Base-by-base conservation (phyloP, 2,329 filamentous ascomycete species). In the Orbilia ellipsospora region DNA sequence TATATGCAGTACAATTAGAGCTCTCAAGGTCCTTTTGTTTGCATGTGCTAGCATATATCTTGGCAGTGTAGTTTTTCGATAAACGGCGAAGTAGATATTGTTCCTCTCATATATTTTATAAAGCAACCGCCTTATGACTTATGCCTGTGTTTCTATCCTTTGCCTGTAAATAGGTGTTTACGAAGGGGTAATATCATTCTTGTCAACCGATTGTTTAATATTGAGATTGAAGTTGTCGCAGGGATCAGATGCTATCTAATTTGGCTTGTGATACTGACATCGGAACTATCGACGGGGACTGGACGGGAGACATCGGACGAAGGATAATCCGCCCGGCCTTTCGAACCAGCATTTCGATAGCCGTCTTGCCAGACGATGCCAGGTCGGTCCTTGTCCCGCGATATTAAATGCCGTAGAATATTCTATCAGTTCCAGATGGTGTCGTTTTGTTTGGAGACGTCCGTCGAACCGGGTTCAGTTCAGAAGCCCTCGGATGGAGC, bases 1-100 rank as follows among this genome's bases (percentile, higher is more conserved):
- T 99, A 99, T 85, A 95, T 95, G 88, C 95, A 98, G 85, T 99
- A 99, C 88, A 99, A 99, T 50, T 77, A 67, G 31, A 60, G 31
- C 28, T 44, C 28, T 52, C 7, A 20, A 31, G 44, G 44, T 31
- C 68, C 42, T 45, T 56, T 64, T 20, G 36, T 65, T 61, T 63
- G 36, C 60, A 56, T 60, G 26, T 67, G 63, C 45, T 36, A 28
- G 20, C 20, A 52, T 28, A 28, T 36, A 20, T 40, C 36, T 15
- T n/a, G 15, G 13, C 4, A 10, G 44, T 48, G 13, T 12, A n/a
- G 16, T 36, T 55, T 55, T 6, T 16, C 26, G 15, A 51, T 59
- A 26, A 7, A 51, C 28, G 18, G 52, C 26, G 20, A 16, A 50
- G 52, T 69, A 42, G 55, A 59, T 59, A 56, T 48, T 48, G 6